Conservation (phyloP, 2,329 filamentous ascomycete species). For the Sclerotiophoma versabilis region DNA sequence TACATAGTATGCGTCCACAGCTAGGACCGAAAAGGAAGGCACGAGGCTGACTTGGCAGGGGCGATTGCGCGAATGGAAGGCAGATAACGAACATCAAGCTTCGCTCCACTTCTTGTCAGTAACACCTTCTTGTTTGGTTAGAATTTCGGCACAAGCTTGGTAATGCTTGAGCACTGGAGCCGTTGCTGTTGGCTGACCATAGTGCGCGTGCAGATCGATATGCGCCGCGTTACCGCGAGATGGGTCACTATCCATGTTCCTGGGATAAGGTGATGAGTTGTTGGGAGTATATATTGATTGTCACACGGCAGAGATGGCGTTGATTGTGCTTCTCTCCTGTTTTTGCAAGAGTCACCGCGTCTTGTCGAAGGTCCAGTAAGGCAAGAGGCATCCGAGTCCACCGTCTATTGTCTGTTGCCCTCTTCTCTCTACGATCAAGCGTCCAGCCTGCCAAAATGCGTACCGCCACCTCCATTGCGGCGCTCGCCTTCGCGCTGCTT, state of each 20-base stretch:
- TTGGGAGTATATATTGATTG: constrained; percentile 12
- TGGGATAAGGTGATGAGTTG: neutral
- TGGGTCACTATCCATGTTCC: neutral
- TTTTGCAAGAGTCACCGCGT: constrained; percentile 4
- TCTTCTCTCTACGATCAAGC: neutral
- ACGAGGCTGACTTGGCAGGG: constrained; percentile 8
- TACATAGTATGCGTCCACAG: neutral
- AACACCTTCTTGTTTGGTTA: constrained; percentile 7
- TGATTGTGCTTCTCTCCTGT: constrained; percentile 7
- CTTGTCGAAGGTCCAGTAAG: neutral
- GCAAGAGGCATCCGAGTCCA: neutral
- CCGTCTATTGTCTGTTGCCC: neutral
- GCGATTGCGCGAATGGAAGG: constrained; percentile 20
- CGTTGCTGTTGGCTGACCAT: constrained; percentile 4
- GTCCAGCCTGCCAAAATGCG: constrained; percentile 30
- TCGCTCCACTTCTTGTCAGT: constrained; percentile 10
- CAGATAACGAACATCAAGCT: constrained; percentile 18
- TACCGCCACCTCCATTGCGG: constrained; percentile 27
- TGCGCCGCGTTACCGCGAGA: neutral
- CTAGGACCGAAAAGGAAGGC: constrained; percentile 23
- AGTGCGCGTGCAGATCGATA: constrained; percentile 3
- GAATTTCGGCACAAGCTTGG: constrained; percentile 14
- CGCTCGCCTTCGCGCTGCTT: constrained; percentile 35
- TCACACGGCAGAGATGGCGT: neutral
- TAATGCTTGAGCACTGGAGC: constrained; percentile 5